Evolutionary conservation across 805 yeast species (phyloP), one percentile per base, ranked within the genome.

Genomic region (Barnettozyma sucrosica): DNA sequence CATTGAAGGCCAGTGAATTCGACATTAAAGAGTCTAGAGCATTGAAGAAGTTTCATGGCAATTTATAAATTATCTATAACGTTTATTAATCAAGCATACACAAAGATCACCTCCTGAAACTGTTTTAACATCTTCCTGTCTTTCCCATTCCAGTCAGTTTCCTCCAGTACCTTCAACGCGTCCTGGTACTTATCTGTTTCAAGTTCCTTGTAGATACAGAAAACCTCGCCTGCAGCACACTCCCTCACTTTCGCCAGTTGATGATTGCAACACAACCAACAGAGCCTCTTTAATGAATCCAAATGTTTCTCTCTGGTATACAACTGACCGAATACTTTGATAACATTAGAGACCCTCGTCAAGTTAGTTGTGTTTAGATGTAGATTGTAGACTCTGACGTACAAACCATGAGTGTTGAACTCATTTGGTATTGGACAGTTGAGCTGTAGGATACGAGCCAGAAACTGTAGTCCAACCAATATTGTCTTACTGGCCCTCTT

Each of bases 331-430:
- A 82, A 74, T 0, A 79, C 51, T 44, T 67, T 63, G 5, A 80
- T 57, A 0, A 75, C 72, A 13, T 68, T 54, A 0, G 61, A 54
- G 1, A 79, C 51, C 37, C 80, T 60, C 0, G 62, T 47, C 7
- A 66, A 40, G 44, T 69, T 71, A 5, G 68, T 58, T 1, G 79
- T 75, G 48, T 74, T 74, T 30, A 83, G 64, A 46, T 81, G 83
- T 30, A 80, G 60, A 56, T 83, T 83, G 65, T 72, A 80, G 5
- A 76, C 62, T 26, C 80, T 64, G 1, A 76, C 67, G 40, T 68
- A 77, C 5, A 81, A 59, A 1, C 68, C 63, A 33, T 66, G 56
- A 18, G 63, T 55, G 30, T 57, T 57, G 43, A 61, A 61, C 1
- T 37, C 46, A 1, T 20, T 16, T 3, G 65, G 63, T 3, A 61